Percentiles rank a stretch among this genome's conserved stretches.
Conservation (phyloP, 2,329 filamentous ascomycete genomes). For the Fusarium stilboides region DNA sequence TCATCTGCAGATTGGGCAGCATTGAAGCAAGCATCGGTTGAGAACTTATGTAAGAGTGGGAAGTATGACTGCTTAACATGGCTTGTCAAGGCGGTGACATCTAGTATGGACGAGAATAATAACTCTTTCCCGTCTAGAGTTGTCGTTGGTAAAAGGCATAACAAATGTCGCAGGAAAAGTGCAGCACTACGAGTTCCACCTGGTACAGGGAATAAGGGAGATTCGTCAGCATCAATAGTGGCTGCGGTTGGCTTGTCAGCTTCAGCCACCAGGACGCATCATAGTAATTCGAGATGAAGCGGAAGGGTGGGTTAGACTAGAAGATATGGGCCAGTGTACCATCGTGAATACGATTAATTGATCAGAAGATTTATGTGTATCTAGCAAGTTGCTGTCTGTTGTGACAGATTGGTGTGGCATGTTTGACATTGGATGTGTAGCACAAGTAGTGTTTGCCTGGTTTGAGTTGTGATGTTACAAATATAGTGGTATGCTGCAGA, state of each 20-base stretch:
- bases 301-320: not conserved
- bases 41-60: not conserved
- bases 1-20: not conserved
- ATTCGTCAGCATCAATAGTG: slow-evolving; percentile 40
- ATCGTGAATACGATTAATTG: no score
- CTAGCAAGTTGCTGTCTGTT: not conserved
- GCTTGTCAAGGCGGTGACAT: not conserved
- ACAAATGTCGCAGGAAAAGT: slow-evolving; percentile 1
- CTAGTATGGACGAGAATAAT: not conserved
- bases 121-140: not conserved
- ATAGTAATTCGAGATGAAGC: slow-evolving; percentile 8
- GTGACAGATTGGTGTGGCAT: not conserved
- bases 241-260: slow-evolving; percentile 31
- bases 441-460: slow-evolving; percentile 3
- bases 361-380: not conserved
- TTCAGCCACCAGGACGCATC: slow-evolving; percentile 25
- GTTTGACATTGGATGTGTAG: not conserved
- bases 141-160: slow-evolving; percentile 9
- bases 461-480: slow-evolving; percentile 8
- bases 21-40: no score
- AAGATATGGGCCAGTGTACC: not conserved
- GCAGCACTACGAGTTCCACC: slow-evolving; percentile 23
- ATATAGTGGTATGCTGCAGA: not conserved
- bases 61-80: not conserved
- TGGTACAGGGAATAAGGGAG: slow-evolving; percentile 24